These are phyloP conservation scores for Elasticomyces elasticus DNA, from an alignment of 495 filamentous ascomycete genomes.

Conservation along the genomic window DNA sequence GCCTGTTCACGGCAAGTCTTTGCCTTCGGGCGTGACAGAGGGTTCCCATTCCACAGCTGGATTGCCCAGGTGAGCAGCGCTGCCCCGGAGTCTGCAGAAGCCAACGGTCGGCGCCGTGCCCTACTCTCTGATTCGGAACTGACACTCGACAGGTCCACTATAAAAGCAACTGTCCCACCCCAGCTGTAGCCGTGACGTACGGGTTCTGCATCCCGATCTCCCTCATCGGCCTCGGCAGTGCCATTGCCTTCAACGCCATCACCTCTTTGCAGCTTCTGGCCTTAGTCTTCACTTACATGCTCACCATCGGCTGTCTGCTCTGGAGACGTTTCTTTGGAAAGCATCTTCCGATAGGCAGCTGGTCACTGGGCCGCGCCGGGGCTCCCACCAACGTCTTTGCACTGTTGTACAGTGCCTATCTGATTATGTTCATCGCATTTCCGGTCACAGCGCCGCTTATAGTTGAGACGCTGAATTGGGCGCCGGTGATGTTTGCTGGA, in stretches of 20 bases:
- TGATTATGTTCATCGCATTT: slow-evolving; percentile 2
- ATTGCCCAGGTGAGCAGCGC: background rate
- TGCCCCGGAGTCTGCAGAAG: background rate
- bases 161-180: slow-evolving; percentile 6
- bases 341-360: slow-evolving; percentile 11
- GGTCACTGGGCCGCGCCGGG: slow-evolving; percentile 8
- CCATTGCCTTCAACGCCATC: slow-evolving; percentile 17
- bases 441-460: slow-evolving; percentile 8
- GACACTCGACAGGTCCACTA: background rate
- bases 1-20: slow-evolving; percentile 13
- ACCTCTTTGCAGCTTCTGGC: slow-evolving; percentile 12
- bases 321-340: slow-evolving; percentile 11
- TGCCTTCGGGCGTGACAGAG: slow-evolving; percentile 16
- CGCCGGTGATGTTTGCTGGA: slow-evolving; percentile 19
- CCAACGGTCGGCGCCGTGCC: background rate
- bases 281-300: slow-evolving; percentile 7
- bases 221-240: slow-evolving; percentile 16
- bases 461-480: slow-evolving; percentile 18
- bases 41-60: slow-evolving; percentile 5
- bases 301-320: slow-evolving; percentile 9
- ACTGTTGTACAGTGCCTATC: slow-evolving; percentile 3
- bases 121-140: too few relatives aligned
- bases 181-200: slow-evolving; percentile 3
- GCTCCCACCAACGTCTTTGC: slow-evolving; percentile 10
- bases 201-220: slow-evolving; percentile 11